Percentiles rank a stretch among this genome's conserved stretches.
Conservation (phyloP, 2,329 filamentous ascomycete genomes). For the Nothophoma quercina region DNA sequence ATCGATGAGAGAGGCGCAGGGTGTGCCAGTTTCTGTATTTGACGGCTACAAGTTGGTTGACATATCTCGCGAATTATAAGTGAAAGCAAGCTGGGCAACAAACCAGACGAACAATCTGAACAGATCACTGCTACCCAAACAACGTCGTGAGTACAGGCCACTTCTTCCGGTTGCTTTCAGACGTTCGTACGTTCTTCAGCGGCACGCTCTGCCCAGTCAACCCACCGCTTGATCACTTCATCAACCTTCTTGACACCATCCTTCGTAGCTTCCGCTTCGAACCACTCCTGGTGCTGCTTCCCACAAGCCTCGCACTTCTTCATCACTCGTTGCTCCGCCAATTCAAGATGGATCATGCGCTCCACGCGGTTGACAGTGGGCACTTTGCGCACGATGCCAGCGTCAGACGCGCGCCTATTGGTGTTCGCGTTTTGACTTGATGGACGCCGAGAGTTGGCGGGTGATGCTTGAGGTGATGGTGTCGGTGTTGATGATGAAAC, state of each 20-base stretch:
- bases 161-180: not conserved
- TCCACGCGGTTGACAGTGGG: conserved; percentile 89
- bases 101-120: not conserved
- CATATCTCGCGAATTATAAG: not conserved
- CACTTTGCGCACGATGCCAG: conserved; percentile 67
- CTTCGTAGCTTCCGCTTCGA: conserved; percentile 80
- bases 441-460: conserved; percentile 18
- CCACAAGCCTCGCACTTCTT: conserved; percentile 79
- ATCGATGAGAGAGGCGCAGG: too few relatives aligned
- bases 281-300: conserved; percentile 91
- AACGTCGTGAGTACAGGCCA: too few relatives aligned
- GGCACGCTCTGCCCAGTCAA: conserved; percentile 74
- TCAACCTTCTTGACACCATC: conserved; percentile 73
- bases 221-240: conserved; percentile 83
- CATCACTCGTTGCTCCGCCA: conserved; percentile 67
- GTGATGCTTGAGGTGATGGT: conserved; percentile 33
- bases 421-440: conserved; percentile 1
- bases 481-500: conserved; percentile 49
- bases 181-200: not conserved
- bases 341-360: conserved; percentile 86
- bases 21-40: not conserved
- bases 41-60: not conserved
- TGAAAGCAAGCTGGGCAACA: not conserved
- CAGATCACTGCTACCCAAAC: not conserved
- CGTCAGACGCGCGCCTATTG: conserved; percentile 33